These are phyloP conservation scores for Cladophialophora yegresii DNA, from an alignment of 2,329 filamentous ascomycete genomes.

Conservation along the genomic window DNA sequence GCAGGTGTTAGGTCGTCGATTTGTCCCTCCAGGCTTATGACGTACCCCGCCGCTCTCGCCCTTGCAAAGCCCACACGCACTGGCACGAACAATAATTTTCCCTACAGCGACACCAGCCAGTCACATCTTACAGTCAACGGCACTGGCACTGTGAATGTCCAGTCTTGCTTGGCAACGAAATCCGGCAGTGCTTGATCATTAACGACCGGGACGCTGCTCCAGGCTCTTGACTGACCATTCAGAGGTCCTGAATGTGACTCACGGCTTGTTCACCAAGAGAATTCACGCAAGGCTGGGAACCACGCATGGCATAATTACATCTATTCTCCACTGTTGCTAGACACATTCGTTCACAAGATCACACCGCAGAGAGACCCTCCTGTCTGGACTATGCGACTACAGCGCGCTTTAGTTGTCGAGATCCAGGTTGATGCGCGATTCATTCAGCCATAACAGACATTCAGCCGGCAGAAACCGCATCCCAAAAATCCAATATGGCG, in stretches of 20 bases:
- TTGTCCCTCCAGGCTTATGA: conserved; percentile 11
- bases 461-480: not conserved
- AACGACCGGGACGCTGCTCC: conserved; percentile 2
- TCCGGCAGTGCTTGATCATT: not conserved
- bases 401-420: not conserved
- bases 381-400: conserved; percentile 6
- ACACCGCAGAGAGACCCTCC: not conserved
- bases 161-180: conserved; percentile 1
- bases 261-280: conserved; percentile 5
- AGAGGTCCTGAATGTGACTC: conserved; percentile 14
- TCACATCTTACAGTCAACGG: not conserved
- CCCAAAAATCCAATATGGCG: conserved; percentile 24
- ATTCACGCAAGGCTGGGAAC: conserved; percentile 5
- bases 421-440: not conserved
- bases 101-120: not conserved
- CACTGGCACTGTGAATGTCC: not conserved
- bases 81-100: not conserved
- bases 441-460: not conserved
- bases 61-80: not conserved
- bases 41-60: not conserved
- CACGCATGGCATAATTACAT: not conserved
- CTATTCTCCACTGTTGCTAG: not conserved
- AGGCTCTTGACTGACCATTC: conserved; percentile 16
- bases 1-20: conserved; percentile 11
- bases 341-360: not conserved